Evolutionary conservation across 176 grass and related monocot genomes (phyloP).

Genomic region (Rhynchospora breviuscula): DNA sequence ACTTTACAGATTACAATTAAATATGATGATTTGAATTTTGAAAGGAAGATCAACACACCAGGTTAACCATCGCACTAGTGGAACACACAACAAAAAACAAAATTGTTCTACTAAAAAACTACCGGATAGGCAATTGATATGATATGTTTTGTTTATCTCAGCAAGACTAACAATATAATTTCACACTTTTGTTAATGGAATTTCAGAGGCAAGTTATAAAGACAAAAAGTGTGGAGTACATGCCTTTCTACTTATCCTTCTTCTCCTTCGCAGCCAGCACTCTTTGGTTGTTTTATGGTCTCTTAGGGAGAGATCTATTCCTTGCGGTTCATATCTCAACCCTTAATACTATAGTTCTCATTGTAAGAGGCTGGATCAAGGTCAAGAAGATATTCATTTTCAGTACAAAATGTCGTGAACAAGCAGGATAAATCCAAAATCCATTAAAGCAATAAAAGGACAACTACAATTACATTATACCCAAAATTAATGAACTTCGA

Average conservation of each 20-base stretch:
- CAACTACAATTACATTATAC: not conserved
- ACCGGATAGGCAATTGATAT: too few species aligned
- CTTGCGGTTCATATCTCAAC: slow-evolving; percentile 38
- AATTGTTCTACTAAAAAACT: too few species aligned
- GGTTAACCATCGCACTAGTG: not conserved
- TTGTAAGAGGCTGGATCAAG: not conserved
- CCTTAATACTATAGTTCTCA: not conserved
- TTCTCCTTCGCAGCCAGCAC: slow-evolving; percentile 58
- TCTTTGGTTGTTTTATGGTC: slow-evolving; percentile 56
- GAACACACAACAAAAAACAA: too few species aligned
- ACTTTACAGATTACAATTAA: not conserved
- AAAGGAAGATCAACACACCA: slow-evolving; percentile 17
- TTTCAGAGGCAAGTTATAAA: slow-evolving; percentile 61
- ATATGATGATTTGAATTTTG: too few species aligned
- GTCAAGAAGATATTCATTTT: not conserved
- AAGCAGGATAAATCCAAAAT: not conserved
- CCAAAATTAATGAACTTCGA: not conserved
- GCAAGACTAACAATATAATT: not conserved
- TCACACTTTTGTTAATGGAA: not conserved
- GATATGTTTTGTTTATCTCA: too few species aligned
- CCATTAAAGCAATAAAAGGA: not conserved
- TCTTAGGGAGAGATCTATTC: slow-evolving; percentile 59
- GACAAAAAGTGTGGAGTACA: slow-evolving; percentile 82
- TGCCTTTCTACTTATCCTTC: slow-evolving; percentile 78
- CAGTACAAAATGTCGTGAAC: not conserved